Evolutionary conservation across 768 basidiomycete genomes (phyloP).

Genomic region (Russula brevipes): DNA sequence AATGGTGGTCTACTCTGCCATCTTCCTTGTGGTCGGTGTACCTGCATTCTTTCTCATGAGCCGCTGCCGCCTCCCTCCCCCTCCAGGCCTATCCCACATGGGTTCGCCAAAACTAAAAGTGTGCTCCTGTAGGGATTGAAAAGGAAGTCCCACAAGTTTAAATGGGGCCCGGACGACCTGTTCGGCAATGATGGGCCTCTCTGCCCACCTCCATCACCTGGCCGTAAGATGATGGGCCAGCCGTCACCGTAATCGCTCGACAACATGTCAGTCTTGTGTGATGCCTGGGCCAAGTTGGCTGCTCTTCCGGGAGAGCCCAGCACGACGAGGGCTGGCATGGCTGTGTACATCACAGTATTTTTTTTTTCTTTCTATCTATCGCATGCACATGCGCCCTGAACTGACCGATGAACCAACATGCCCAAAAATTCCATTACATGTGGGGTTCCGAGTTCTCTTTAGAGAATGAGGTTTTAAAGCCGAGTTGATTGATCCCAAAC

Average conservation of each 20-base stretch:
- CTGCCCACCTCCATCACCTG: not conserved
- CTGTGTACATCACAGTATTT: no score
- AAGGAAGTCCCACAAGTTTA: not conserved
- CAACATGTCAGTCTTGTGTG: slow-evolving; percentile 21
- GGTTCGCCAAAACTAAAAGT: not conserved
- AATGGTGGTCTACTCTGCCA: slow-evolving; percentile 49
- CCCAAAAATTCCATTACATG: no score
- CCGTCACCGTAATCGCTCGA: not conserved
- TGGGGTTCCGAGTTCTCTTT: no score
- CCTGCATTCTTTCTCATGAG: slow-evolving; percentile 56
- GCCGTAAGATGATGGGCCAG: not conserved
- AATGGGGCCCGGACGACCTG: not conserved
- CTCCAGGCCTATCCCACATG: not conserved
- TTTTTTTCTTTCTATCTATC: no score
- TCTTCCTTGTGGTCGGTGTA: slow-evolving; percentile 52
- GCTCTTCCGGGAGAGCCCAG: not conserved
- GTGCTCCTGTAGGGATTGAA: not conserved
- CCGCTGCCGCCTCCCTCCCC: no score
- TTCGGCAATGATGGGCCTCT: not conserved
- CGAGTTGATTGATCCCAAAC: no score
- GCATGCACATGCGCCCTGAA: not conserved
- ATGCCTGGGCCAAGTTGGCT: slow-evolving; percentile 20
- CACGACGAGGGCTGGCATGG: not conserved
- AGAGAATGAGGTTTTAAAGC: no score
- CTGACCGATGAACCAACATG: no score